A percentile compares a stretch with the other conserved stretches of the same genome.
These are phyloP conservation scores for Citrullus mucosospermus DNA, from an alignment of 306 rosid genomes.

Conservation along the genomic window DNA sequence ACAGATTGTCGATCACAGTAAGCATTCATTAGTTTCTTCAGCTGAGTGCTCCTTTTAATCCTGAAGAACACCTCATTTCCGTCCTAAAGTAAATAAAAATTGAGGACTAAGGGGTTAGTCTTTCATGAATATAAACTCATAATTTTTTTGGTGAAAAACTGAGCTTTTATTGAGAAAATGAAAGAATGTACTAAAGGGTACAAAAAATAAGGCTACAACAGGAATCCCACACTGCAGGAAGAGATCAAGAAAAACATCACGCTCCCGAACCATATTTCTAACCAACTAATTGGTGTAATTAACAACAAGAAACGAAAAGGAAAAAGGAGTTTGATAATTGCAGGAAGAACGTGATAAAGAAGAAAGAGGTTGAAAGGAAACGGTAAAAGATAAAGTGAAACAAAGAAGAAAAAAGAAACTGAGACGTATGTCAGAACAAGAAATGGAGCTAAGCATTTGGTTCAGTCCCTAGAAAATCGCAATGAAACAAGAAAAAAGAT, in stretches of 20 bases:
- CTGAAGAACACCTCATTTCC: conserved; percentile 50
- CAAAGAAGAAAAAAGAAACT: neutral
- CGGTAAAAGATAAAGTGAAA: neutral
- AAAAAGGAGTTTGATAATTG: neutral
- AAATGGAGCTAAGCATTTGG: too few species aligned
- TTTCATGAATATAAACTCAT: neutral
- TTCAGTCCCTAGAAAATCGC: neutral
- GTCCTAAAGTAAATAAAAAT: conserved; percentile 22
- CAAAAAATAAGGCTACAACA: neutral
- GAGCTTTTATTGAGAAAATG: neutral
- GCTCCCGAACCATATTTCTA: neutral
- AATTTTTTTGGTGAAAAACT: neutral
- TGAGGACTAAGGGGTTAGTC: neutral
- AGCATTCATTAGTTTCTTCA: conserved; percentile 70
- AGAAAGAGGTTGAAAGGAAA: neutral
- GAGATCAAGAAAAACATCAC: neutral
- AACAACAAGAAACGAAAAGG: neutral
- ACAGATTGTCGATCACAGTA: conserved; percentile 64
- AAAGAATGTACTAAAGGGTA: neutral
- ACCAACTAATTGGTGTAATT: neutral
- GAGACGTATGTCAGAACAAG: neutral
- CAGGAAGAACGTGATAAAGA: neutral
- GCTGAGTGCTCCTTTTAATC: conserved; percentile 58
- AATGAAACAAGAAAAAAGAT: neutral
- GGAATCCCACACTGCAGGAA: neutral